phyloP scores from a whole-genome alignment of 2,329 filamentous ascomycete species.

The Cladobotryum protrusum region DNA sequence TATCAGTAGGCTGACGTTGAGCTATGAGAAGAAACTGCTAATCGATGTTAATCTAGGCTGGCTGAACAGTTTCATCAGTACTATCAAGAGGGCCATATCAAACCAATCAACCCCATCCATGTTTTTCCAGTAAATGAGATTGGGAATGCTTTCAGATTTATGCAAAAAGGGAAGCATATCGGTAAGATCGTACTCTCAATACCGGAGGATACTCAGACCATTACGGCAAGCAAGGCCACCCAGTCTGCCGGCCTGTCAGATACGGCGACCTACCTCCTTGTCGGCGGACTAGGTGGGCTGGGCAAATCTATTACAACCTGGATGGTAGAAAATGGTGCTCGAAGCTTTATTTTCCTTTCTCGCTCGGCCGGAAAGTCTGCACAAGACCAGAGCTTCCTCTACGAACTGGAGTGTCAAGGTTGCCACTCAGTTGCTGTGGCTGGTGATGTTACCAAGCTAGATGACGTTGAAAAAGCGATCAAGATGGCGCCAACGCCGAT shows the following conservation, averaged over 20 bases:
- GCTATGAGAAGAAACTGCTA: too few species aligned
- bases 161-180: constrained; percentile 15
- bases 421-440: constrained; percentile 16
- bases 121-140: constrained; percentile 10
- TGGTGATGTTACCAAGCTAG: constrained; percentile 6
- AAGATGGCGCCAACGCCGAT: constrained; percentile 20
- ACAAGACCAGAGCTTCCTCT: constrained; percentile 8
- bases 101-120: background rate
- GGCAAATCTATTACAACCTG: constrained; percentile 13
- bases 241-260: background rate
- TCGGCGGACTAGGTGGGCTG: constrained; percentile 17
- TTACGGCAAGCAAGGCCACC: background rate
- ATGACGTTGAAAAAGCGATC: constrained; percentile 7
- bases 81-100: too few species aligned
- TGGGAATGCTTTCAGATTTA: constrained; percentile 12
- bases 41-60: too few species aligned
- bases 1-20: too few species aligned
- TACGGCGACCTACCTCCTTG: constrained; percentile 15
- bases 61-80: too few species aligned
- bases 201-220: constrained; percentile 1
- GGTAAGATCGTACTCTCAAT: constrained; percentile 15
- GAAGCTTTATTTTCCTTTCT: constrained; percentile 20
- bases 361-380: constrained; percentile 4
- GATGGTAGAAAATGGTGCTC: constrained; percentile 19
- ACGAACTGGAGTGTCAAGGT: constrained; percentile 16